Conservation (phyloP, 2,329 filamentous ascomycete genomes). For the Penicillium sclerotiorum region DNA sequence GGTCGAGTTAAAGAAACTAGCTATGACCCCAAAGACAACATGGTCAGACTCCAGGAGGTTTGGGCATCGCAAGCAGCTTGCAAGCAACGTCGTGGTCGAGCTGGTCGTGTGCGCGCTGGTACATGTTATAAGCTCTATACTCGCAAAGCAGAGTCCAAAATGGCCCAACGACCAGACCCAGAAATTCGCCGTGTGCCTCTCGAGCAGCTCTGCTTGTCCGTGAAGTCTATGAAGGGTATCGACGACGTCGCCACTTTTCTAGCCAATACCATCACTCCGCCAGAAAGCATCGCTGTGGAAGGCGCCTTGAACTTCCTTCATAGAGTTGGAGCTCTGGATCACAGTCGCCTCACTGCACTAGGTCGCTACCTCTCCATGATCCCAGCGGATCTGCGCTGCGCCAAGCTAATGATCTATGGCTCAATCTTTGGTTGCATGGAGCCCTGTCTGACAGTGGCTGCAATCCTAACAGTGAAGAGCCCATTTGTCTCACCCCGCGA, state of each 20-base stretch:
- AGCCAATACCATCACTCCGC: slow-evolving; percentile 83
- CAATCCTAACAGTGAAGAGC: slow-evolving; percentile 84
- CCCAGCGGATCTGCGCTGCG: slow-evolving; percentile 87
- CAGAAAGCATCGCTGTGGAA: slow-evolving; percentile 80
- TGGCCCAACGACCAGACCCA: slow-evolving; percentile 86
- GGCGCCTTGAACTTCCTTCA: slow-evolving; percentile 77
- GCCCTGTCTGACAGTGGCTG: slow-evolving; percentile 82
- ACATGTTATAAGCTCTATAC: slow-evolving; percentile 97
- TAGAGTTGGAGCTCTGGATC: slow-evolving; percentile 86
- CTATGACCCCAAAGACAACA: slow-evolving; percentile 88
- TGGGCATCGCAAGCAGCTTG: slow-evolving; percentile 94
- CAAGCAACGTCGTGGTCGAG: slow-evolving; percentile 90
- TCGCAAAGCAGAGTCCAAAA: slow-evolving; percentile 75
- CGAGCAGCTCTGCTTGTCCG: slow-evolving; percentile 91
- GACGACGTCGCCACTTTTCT: slow-evolving; percentile 80
- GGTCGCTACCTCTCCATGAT: slow-evolving; percentile 94
- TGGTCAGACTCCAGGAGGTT: slow-evolving; percentile 90
- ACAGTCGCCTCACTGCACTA: slow-evolving; percentile 83
- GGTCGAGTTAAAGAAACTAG: slow-evolving; percentile 96
- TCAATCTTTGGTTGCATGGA: slow-evolving; percentile 92
- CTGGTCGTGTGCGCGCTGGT: slow-evolving; percentile 87
- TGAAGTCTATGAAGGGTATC: slow-evolving; percentile 87
- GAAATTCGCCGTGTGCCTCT: slow-evolving; percentile 92
- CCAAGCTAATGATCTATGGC: slow-evolving; percentile 94
- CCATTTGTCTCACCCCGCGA: slow-evolving; percentile 85